Evolutionary conservation across 441 rosid genomes (phyloP).

Genomic region (Lepidium campestre): DNA sequence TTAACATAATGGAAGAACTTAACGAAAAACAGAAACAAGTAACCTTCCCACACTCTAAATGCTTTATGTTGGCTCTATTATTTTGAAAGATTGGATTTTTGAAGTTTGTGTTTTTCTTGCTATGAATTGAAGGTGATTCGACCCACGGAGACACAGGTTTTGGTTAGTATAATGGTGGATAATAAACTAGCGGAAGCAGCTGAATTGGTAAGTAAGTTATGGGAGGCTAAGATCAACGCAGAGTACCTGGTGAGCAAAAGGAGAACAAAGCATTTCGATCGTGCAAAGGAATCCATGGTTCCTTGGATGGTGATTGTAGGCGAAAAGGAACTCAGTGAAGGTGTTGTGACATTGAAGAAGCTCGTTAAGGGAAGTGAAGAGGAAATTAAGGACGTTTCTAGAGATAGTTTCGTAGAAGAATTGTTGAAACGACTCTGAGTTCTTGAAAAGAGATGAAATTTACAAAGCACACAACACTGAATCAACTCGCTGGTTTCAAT

Average conservation of each 20-base stretch:
- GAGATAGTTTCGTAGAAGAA: constrained; percentile 44
- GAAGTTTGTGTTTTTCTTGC: not conserved
- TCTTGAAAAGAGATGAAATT: not conserved
- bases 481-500: not conserved
- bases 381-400: constrained; percentile 29
- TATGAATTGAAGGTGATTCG: constrained; percentile 38
- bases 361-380: constrained; percentile 47
- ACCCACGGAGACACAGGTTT: constrained; percentile 72
- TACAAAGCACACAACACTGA: not conserved
- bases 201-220: constrained; percentile 54
- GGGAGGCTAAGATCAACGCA: constrained; percentile 62
- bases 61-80: not conserved
- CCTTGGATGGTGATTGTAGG: constrained; percentile 75
- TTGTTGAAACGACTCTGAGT: constrained; percentile 19
- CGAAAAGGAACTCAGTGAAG: constrained; percentile 51
- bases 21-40: constrained; percentile 52
- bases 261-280: constrained; percentile 45
- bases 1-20: constrained; percentile 80
- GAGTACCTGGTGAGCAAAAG: constrained; percentile 59
- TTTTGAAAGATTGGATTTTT: not conserved
- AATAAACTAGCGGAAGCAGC: constrained; percentile 53
- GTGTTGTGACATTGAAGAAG: constrained; percentile 57
- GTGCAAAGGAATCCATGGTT: not conserved
- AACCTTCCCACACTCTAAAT: not conserved
- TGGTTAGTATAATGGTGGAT: constrained; percentile 45